Evolutionary conservation across 1,284 basidiomycete species (phyloP).

Genomic region (Neonothopanus nambi): DNA sequence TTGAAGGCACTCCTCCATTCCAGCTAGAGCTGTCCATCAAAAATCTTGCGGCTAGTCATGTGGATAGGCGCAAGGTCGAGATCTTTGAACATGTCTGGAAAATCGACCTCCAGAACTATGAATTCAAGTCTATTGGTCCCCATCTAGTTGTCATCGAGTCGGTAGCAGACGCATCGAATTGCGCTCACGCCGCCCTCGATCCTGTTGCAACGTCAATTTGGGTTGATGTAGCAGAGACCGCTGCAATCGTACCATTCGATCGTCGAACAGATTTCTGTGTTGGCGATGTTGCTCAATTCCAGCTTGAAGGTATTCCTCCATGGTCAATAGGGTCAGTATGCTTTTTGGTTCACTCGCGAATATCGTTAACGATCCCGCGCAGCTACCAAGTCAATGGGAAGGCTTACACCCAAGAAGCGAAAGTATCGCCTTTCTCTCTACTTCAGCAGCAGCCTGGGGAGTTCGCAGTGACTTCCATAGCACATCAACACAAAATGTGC

Average conservation of each 20-base stretch:
- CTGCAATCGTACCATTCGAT: constrained; percentile 86
- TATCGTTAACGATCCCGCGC: constrained; percentile 12
- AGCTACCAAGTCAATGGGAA: constrained; percentile 86
- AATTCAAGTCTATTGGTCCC: constrained; percentile 76
- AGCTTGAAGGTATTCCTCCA: constrained; percentile 93
- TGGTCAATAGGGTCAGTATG: constrained; percentile 83
- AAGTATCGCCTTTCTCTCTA: constrained; percentile 81
- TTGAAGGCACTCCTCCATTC: constrained; percentile 89
- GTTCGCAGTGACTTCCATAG: constrained; percentile 83
- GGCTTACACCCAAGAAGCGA: constrained; percentile 72
- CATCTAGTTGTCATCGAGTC: constrained; percentile 80
- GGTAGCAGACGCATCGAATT: constrained; percentile 77
- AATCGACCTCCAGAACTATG: constrained; percentile 71
- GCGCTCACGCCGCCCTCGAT: constrained; percentile 71
- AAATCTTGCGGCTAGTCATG: constrained; percentile 68
- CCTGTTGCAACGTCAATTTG: constrained; percentile 65
- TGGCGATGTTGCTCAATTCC: constrained; percentile 89
- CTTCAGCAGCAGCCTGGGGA: constrained; percentile 80
- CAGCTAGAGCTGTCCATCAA: constrained; percentile 73
- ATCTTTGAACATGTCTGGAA: constrained; percentile 71
- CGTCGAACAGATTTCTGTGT: constrained; percentile 84
- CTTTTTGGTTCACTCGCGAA: constrained; percentile 1
- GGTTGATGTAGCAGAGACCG: constrained; percentile 93
- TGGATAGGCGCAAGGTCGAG: constrained; percentile 59
- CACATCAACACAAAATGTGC: constrained; percentile 90